Conservation (phyloP, 2,329 filamentous ascomycete genomes). For the Fusarium nygamai region DNA sequence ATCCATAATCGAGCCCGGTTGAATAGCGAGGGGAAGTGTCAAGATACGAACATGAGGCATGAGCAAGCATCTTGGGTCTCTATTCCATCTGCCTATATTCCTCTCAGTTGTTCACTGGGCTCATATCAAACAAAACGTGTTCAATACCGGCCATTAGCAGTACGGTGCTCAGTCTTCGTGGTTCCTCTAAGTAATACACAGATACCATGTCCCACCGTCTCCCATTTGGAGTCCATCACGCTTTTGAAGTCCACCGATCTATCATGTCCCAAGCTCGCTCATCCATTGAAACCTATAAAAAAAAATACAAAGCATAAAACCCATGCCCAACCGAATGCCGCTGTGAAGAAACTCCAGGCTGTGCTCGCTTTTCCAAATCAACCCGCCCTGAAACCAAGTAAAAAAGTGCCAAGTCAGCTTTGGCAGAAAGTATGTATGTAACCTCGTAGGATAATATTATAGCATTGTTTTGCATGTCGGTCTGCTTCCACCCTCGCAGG, state of each 20-base stretch:
- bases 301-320: neutral
- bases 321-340: slow-evolving; percentile 17
- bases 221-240: neutral
- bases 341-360: slow-evolving; percentile 34
- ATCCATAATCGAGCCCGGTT: neutral
- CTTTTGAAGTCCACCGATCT: neutral
- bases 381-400: slow-evolving; percentile 12
- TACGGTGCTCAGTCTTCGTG: neutral
- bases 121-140: neutral
- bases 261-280: neutral
- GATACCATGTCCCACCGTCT: neutral
- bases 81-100: neutral
- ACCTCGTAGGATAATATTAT: slow-evolving; percentile 24
- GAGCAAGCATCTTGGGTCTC: neutral
- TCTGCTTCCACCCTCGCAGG: slow-evolving; percentile 3
- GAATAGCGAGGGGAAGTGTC: neutral
- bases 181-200: neutral
- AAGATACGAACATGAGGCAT: neutral
- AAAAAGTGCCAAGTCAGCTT: slow-evolving; percentile 2
- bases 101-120: neutral
- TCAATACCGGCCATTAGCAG: neutral
- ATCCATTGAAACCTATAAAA: neutral
- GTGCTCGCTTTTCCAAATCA: slow-evolving; percentile 34
- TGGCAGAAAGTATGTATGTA: neutral
- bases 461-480: slow-evolving; percentile 3